Evolutionary conservation across 805 yeast genomes (phyloP).

Genomic region (Tetrapisispora pingtungensis): DNA sequence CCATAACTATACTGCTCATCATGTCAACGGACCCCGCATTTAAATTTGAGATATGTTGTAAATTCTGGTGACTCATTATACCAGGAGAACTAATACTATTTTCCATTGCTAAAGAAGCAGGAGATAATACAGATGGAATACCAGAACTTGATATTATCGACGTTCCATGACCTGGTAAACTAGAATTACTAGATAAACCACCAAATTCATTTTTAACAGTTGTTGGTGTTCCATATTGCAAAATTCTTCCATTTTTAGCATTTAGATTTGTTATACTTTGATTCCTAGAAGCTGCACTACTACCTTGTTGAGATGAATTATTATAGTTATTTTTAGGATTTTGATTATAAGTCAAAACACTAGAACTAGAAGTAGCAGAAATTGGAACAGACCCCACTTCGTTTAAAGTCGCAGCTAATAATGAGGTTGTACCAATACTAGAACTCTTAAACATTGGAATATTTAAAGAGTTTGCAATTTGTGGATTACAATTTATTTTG

Average conservation of each 20-base stretch:
- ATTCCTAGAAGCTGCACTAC: not conserved
- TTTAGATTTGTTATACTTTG: not conserved
- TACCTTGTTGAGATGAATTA: not conserved
- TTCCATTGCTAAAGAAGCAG: constrained; percentile 1
- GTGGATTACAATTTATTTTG: not conserved
- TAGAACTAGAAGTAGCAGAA: not conserved
- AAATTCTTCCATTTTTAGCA: not conserved
- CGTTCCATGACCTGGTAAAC: not conserved
- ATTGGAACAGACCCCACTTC: constrained; percentile 1
- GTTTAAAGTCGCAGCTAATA: not conserved
- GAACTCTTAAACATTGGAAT: not conserved
- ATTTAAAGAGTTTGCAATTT: not conserved
- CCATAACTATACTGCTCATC: not conserved
- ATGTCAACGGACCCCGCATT: not conserved
- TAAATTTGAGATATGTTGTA: not conserved
- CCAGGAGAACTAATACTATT: not conserved
- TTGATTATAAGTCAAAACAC: not conserved
- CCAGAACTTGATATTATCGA: not conserved
- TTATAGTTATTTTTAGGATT: not conserved
- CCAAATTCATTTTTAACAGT: not conserved
- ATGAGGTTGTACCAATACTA: not conserved
- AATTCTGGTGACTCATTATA: not conserved
- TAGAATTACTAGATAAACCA: not conserved
- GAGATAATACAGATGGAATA: not conserved
- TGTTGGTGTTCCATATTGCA: not conserved